phyloP scores from a whole-genome alignment of 2,329 filamentous ascomycete genomes.

The Leptoxyphium fumago region DNA sequence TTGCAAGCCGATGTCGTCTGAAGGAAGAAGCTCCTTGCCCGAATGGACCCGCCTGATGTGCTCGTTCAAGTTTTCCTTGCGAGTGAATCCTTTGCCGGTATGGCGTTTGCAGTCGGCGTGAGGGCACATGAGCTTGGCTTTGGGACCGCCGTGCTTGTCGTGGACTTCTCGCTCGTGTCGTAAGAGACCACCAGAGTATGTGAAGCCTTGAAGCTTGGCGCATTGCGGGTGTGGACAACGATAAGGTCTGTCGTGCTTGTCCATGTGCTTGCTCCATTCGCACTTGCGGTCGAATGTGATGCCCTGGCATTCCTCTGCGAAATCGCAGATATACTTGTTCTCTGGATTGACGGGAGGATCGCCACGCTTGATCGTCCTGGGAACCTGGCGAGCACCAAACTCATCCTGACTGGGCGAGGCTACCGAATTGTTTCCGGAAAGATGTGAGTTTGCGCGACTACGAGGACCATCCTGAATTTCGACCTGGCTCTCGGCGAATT shows the following conservation, averaged over 20 bases:
- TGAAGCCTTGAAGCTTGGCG: constrained; percentile 85
- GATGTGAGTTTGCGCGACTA: neutral
- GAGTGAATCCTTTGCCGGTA: constrained; percentile 75
- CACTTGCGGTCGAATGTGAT: constrained; percentile 67
- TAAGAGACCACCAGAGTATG: constrained; percentile 79
- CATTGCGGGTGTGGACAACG: constrained; percentile 71
- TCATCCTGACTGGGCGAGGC: neutral
- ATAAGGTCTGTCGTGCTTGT: constrained; percentile 90
- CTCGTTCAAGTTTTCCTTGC: constrained; percentile 87
- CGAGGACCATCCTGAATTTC: neutral
- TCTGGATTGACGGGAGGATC: constrained; percentile 49
- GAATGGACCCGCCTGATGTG: constrained; percentile 77
- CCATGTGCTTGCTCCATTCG: constrained; percentile 98
- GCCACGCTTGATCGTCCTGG: constrained; percentile 15
- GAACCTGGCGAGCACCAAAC: neutral
- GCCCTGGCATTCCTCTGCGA: constrained; percentile 51
- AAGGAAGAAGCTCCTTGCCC: constrained; percentile 3
- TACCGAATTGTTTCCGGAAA: neutral
- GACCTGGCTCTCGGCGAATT: neutral
- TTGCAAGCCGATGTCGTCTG: constrained; percentile 1
- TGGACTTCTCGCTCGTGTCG: constrained; percentile 91
- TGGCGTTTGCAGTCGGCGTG: constrained; percentile 79
- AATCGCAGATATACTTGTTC: constrained; percentile 63
- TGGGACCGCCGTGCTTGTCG: constrained; percentile 74
- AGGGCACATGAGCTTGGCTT: constrained; percentile 76